Base-by-base conservation (phyloP, 345 rosid species). In the Reutealis trisperma region DNA sequence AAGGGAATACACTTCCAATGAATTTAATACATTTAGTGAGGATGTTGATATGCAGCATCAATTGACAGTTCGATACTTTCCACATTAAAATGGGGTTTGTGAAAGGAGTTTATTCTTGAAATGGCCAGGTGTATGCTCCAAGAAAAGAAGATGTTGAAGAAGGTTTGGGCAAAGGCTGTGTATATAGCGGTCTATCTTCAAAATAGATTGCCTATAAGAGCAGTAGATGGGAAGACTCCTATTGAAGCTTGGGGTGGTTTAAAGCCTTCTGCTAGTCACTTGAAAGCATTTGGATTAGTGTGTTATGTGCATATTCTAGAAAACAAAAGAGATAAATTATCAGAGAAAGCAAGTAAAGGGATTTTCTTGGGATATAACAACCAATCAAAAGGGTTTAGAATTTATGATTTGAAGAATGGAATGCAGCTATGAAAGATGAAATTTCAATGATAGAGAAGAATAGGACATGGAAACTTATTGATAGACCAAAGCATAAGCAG, bases 21-120 rank as follows among this genome's bases (percentile, higher is more conserved):
- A 67, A 42, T 76, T 76, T 7, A 16, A 67, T 18, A 9, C 2
- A 6, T 77, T 68, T n/a, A 60, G 68, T 60, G 70, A 30, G 22
- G 24, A 70, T 25, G 45, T 0, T 5, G 2, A 45, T 0, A 67
- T 77, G 15, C 10, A 24, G 0, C 60, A 32, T 0, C 24, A 77
- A 30, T 11, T 77, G 1, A 58, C 32, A 0, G 61, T 61, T 0
- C 0, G 27, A 0, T 68, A 60, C 6, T 8, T 75, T 1, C 54
- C 75, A 0, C 25, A 70, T 1, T 54, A 77, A 0, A 77, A 69
- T 47, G 24, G 41, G 0, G 61, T 69, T 6, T 6, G 4, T 2
- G 12, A 70, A 27, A 21, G 62, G 14, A 57, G 2, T 44, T 32
- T 0, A 11, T 76, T 1, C 7, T 59, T 6, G 49, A 69, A 30